Evolutionary conservation across 129 eudicot species (phyloP).

Genomic region (Gnaphalium uliginosum): DNA sequence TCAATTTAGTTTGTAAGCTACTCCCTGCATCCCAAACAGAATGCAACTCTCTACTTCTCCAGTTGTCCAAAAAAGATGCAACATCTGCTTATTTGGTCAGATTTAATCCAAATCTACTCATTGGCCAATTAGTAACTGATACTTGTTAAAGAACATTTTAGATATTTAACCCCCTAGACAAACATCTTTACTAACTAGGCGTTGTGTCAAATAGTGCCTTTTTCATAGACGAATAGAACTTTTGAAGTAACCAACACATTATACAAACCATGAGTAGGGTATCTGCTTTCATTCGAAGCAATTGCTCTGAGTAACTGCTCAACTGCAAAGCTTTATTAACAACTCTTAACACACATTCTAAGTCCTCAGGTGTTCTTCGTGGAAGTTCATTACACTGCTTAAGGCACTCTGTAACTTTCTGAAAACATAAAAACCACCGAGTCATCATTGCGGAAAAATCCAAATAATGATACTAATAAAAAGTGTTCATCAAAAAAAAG

Average conservation of each 20-base stretch:
- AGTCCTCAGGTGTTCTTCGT: slow-evolving; percentile 53
- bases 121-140: neutral
- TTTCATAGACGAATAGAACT: neutral
- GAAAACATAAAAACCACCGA: slow-evolving; percentile 28
- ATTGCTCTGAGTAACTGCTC: slow-evolving; percentile 71
- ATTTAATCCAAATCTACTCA: neutral
- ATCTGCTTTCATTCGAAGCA: slow-evolving; percentile 87
- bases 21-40: neutral
- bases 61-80: neutral
- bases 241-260: slow-evolving; percentile 2
- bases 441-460: neutral
- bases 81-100: neutral
- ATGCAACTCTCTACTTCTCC: neutral
- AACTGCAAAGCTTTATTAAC: slow-evolving; percentile 64
- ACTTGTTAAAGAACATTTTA: neutral
- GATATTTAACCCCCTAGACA: slow-evolving; percentile 10
- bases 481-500: neutral
- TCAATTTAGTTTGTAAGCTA: slow-evolving; percentile 4
- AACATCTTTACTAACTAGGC: neutral
- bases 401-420: slow-evolving; percentile 64
- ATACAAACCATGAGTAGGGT: slow-evolving; percentile 67
- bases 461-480: neutral
- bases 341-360: slow-evolving; percentile 56
- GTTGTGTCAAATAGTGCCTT: neutral
- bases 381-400: slow-evolving; percentile 60